Base-by-base conservation (phyloP, 768 basidiomycete species). In the Agaricus blazei region DNA sequence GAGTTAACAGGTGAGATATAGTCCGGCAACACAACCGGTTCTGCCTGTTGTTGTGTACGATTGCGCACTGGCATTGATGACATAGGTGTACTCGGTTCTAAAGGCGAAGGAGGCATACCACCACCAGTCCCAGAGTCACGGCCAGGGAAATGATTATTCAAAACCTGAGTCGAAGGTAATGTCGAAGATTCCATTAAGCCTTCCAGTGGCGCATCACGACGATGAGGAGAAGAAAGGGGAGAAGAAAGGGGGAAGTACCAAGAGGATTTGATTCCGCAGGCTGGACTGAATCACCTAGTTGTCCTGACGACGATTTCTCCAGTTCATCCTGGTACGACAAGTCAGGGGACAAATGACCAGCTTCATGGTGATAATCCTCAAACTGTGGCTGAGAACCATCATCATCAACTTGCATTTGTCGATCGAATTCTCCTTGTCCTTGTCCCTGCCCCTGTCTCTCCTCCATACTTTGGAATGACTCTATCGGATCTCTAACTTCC, bases 1-100 rank as follows among this genome's bases (percentile, higher is more conserved):
- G 54, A 26, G 31, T 50, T 56, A 15, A 56, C 54, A 36, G 54
- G 54, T 9, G 54, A 56, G 23, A 56, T 9, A 38, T 56, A 49
- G 3, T 43, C 34, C 3, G 54, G 54, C 9, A 56, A 28, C 3
- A 48, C 31, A 9, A 56, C 15, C 19, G 54, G 42, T 9, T 15
- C 49, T 2, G 44, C 27, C 4, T 41, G 51, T 6, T 34, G 34
- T 34, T 34, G 34, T 1, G 34, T 34, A 15, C 19, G 24, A 40
- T 12, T 51, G 9, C 27, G 40, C 23, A 4, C 23, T 37, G 23
- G 19, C 19, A 49, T 28, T 6, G 52, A 43, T 3, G 52, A 37
- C 11, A 11, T 34, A 7, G 5, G 34, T 34, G 34, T 19, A 2
- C 23, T 14, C 3, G 48, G 34, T 37, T 12, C 52, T 23, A 44